Evolutionary conservation across 2,329 filamentous ascomycete genomes (phyloP), one percentile per base, ranked within the genome.

Genomic region (Hansfordia pulvinata): DNA sequence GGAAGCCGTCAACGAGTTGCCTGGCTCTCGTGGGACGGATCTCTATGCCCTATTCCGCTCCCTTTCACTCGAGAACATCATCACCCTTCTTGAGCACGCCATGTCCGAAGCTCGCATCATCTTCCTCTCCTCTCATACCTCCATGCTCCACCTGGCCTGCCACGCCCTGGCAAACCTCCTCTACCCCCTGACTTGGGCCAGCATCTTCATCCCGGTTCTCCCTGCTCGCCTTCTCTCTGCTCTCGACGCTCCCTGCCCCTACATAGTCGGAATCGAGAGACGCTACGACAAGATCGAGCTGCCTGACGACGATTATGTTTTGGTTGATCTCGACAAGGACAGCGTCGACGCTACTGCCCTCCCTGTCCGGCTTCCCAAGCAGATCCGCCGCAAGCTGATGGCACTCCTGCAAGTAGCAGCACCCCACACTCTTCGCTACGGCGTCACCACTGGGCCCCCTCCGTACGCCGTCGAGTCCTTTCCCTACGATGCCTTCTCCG

Each of bases 71-170:
- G 81, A 85, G 28, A 96, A 98, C 50, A 81, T 98, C 32, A 72
- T 98, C 34, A 76, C 83, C 12, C 64, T 98, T 13, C 86, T 94
- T 46, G 90, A 98, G 58, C 94, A 88, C 51, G 81, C 84, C 38
- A 67, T 98, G 49, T 71, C 83, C 2, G 90, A 98, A 56, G 90
- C 86, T 23, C 80, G 88, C 31, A 94, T 98, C 52, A 93, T 98
- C 46, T 76, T 98, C 37, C 64, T 96, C 12, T 96, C 90, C 7
- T 93, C 86, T 2, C 86, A 98, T 49, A 90, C 88, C 2, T 78
- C 85, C 26, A 96, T 98, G 90, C 66, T 98, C 31, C 85, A 96
- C 44, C 68, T 96, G 23, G 88, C 85, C 19, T 92, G 81, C 42
- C 76, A 85, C 49, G 85, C 88, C n/a, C 60, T 96, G 30, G 70